Percentiles rank a stretch among this genome's conserved stretches.
Conservation (phyloP, 2,329 filamentous ascomycete genomes). For the Cladosporium oxysporum region DNA sequence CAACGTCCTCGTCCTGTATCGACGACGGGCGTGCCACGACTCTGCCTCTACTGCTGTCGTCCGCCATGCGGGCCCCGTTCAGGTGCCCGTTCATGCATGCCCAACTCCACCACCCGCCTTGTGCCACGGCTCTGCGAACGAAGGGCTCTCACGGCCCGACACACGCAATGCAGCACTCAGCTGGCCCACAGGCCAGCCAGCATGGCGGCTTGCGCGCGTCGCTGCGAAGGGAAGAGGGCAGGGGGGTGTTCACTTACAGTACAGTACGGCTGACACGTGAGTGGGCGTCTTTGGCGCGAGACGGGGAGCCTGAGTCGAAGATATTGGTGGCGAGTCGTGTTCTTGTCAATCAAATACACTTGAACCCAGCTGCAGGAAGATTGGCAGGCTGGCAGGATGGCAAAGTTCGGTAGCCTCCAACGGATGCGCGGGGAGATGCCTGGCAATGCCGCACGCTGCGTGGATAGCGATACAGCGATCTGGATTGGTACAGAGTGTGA, state of each 20-base stretch:
- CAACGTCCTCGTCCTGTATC: background rate
- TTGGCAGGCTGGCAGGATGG: background rate
- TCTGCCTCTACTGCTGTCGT: background rate
- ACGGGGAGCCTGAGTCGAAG: background rate
- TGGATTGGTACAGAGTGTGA: background rate
- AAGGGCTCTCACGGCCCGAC: background rate
- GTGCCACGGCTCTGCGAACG: slow-evolving; percentile 9
- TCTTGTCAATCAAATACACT: background rate
- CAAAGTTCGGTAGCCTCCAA: slow-evolving; percentile 9
- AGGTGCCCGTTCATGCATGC: slow-evolving; percentile 11
- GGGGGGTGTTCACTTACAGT: slow-evolving; percentile 9
- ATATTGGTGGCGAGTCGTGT: background rate
- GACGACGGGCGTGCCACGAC: slow-evolving; percentile 2
- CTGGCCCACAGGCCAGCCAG: slow-evolving; percentile 6
- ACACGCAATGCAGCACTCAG: slow-evolving; percentile 3
- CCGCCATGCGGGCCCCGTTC: background rate
- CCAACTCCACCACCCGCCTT: slow-evolving; percentile 5
- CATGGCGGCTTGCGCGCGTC: background rate
- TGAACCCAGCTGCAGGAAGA: background rate
- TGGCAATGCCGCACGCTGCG: background rate
- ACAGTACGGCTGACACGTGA: slow-evolving; percentile 6
- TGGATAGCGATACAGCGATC: background rate
- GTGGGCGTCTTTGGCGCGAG: background rate
- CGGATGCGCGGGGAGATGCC: slow-evolving; percentile 7
- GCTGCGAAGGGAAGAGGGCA: slow-evolving; percentile 6